phyloP scores from a whole-genome alignment of 2,329 filamentous ascomycete species.

The Massarina eburnea region DNA sequence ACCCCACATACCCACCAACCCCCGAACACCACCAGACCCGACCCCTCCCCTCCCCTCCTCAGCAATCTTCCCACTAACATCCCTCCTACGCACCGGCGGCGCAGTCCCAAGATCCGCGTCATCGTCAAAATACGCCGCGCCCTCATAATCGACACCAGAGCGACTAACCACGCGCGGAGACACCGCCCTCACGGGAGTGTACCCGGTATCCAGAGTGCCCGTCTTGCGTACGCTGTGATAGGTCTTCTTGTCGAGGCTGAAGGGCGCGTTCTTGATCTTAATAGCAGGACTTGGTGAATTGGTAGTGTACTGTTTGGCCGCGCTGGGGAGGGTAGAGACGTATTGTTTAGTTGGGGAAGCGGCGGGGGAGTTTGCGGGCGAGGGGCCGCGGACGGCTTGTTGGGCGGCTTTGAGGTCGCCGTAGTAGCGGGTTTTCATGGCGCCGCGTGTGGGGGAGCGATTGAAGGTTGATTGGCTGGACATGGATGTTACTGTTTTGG shows the following conservation, averaged over 20 bases:
- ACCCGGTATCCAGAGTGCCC: constrained; percentile 26
- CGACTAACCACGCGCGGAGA: constrained; percentile 51
- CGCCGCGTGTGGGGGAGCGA: constrained; percentile 28
- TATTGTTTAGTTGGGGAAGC: constrained; percentile 26
- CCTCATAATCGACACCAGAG: constrained; percentile 50
- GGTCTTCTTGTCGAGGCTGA: constrained; percentile 35
- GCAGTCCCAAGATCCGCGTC: constrained; percentile 35
- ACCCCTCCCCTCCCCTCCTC: constrained; percentile 65
- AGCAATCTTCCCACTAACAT: constrained; percentile 72
- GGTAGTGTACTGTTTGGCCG: constrained; percentile 34
- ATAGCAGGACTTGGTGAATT: constrained; percentile 21
- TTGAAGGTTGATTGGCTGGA: constrained; percentile 32
- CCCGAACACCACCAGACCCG: constrained; percentile 39
- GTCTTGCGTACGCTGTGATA: constrained; percentile 36
- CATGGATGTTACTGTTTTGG: constrained; percentile 26
- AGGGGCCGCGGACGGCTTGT: constrained; percentile 35
- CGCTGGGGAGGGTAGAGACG: constrained; percentile 24
- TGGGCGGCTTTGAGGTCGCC: constrained; percentile 50
- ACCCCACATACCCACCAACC: constrained; percentile 13
- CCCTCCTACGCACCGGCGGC: constrained; percentile 38
- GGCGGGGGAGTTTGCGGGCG: constrained; percentile 24
- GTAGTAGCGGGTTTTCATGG: constrained; percentile 49
- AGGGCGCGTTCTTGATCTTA: constrained; percentile 20
- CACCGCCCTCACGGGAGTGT: constrained; percentile 28
- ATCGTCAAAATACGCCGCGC: constrained; percentile 34